A percentile compares a stretch with the other conserved stretches of the same genome.
Evolutionary conservation across 169 alveolate species (phyloP).

Genomic region (Pseudocohnilembus persalinus): DNA sequence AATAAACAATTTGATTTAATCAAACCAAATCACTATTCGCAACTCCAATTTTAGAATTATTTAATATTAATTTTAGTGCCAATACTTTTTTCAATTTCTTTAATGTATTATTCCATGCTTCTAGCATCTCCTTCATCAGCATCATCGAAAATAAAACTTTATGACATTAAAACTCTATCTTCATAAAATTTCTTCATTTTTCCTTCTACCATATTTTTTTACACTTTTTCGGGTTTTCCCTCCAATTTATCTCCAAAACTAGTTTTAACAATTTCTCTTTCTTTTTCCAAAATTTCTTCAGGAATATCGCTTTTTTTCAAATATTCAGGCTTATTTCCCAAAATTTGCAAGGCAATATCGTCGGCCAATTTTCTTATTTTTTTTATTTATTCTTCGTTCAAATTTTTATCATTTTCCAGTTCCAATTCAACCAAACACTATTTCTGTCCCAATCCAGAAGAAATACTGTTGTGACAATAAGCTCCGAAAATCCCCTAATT

Average conservation of each 20-base stretch:
- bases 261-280: constrained; percentile 2
- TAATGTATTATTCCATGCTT: background rate
- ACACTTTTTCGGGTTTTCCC: constrained; percentile 16
- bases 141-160: constrained; percentile 3
- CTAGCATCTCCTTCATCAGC: constrained; percentile 14
- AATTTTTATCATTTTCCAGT: background rate
- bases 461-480: constrained; percentile 13
- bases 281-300: constrained; percentile 7
- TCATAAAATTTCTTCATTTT: constrained; percentile 24
- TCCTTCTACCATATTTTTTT: constrained; percentile 26
- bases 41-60: background rate
- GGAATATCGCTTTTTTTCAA: constrained; percentile 10
- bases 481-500: background rate
- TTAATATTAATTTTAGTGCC: background rate
- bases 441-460: constrained; percentile 2
- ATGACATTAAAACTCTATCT: constrained; percentile 11
- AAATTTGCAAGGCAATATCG: constrained; percentile 14
- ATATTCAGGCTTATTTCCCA: constrained; percentile 21
- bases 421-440: constrained; percentile 11
- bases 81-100: background rate
- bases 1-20: too few species aligned
- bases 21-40: background rate
- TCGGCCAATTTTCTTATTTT: constrained; percentile 4
- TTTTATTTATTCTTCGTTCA: background rate
- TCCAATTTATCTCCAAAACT: constrained; percentile 6